Percentiles rank a stretch among this genome's conserved stretches.
phyloP scores from a whole-genome alignment of 2,329 filamentous ascomycete species.

The Trichoderma arundinaceum region DNA sequence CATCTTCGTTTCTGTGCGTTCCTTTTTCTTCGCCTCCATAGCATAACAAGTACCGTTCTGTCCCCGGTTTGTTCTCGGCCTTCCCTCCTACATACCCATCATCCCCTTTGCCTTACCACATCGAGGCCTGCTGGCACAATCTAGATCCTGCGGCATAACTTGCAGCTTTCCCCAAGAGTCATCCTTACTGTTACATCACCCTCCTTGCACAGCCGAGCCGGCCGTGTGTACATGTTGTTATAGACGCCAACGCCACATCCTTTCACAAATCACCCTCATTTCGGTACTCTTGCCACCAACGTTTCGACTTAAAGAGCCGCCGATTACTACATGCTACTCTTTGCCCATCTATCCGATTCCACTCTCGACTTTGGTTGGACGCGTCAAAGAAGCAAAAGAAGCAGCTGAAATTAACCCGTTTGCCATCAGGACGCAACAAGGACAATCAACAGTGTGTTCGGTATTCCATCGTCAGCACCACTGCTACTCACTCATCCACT shows the following conservation, averaged over 20 bases:
- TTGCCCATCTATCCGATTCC: constrained; percentile 9
- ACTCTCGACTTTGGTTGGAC: constrained; percentile 2
- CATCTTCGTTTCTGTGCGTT: neutral
- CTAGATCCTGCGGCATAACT: constrained; percentile 2
- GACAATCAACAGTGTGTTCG: no score
- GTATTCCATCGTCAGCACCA: neutral
- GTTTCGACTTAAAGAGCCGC: constrained; percentile 12
- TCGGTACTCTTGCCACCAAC: constrained; percentile 30
- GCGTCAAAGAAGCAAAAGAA: neutral
- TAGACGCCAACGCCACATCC: constrained; percentile 27
- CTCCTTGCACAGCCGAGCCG: constrained; percentile 11
- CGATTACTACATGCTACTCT: constrained; percentile 12
- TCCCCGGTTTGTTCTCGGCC: no score
- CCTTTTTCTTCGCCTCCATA: constrained; percentile 1
- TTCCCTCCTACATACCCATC: no score
- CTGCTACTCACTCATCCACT: neutral
- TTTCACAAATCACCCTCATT: constrained; percentile 4
- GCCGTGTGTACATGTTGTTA: constrained; percentile 4
- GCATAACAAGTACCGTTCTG: neutral
- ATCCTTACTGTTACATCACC: constrained; percentile 5
- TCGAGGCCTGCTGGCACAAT: neutral
- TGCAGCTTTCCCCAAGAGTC: constrained; percentile 6
- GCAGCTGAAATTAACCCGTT: no score
- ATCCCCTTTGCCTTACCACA: neutral
- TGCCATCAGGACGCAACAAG: neutral